These are phyloP conservation scores for Suhomyces ambrosiae DNA, from an alignment of 1,139 yeast genomes.

Conservation along the genomic window DNA sequence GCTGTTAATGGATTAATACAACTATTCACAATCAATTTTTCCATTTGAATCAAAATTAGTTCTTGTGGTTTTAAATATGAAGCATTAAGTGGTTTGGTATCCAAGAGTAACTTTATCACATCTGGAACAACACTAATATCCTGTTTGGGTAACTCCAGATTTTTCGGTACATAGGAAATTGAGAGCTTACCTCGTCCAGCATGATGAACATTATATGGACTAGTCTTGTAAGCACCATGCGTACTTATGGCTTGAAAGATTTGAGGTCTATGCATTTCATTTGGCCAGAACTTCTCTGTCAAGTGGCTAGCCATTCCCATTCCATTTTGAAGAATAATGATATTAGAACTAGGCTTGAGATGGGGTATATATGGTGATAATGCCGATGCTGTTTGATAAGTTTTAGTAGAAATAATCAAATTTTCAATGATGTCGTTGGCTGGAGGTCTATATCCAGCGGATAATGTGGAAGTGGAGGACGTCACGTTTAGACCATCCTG, in stretches of 20 bases:
- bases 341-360: constrained; percentile 47
- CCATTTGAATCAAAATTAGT: constrained; percentile 64
- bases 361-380: constrained; percentile 45
- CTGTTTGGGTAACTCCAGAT: constrained; percentile 5
- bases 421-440: constrained; percentile 40
- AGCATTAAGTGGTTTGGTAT: constrained; percentile 42
- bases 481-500: constrained; percentile 20
- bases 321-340: constrained; percentile 78
- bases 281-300: constrained; percentile 57
- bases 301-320: constrained; percentile 66
- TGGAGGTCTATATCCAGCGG: constrained; percentile 17
- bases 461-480: constrained; percentile 16
- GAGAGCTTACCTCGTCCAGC: constrained; percentile 67
- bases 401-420: constrained; percentile 64
- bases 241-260: constrained; percentile 75
- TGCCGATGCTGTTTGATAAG: constrained; percentile 55
- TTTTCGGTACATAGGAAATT: constrained; percentile 38
- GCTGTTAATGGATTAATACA: constrained; percentile 78
- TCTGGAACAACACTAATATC: constrained; percentile 25
- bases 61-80: constrained; percentile 52
- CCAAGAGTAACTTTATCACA: constrained; percentile 34
- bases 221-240: constrained; percentile 68
- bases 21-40: constrained; percentile 73
- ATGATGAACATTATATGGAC: constrained; percentile 56
- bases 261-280: constrained; percentile 47